Conservation (phyloP, 129 eudicot species). For the Tagetes erecta region DNA sequence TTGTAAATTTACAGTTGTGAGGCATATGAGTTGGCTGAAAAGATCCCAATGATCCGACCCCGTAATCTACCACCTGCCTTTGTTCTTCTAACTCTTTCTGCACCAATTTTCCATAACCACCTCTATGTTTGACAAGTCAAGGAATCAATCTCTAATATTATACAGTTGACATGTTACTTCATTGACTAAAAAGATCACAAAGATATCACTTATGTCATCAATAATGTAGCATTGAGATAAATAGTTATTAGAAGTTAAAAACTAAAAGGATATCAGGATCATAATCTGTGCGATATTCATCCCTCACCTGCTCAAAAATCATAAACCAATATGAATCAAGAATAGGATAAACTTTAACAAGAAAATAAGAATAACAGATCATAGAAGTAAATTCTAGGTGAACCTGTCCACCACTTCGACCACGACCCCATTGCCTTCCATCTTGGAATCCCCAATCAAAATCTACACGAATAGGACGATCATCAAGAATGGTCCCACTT, state of each 20-base stretch:
- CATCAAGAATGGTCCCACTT: constrained; percentile 98
- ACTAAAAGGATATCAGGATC: constrained; percentile 98
- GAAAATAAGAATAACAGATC: neutral
- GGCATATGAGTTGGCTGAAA: constrained; percentile 69
- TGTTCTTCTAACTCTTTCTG: constrained; percentile 90
- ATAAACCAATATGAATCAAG: neutral
- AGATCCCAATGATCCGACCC: constrained; percentile 78
- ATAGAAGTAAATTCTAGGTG: constrained; percentile 16
- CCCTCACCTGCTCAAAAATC: constrained; percentile 70
- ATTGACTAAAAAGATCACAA: neutral
- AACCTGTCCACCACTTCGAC: constrained; percentile 99
- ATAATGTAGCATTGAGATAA: neutral
- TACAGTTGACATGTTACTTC: neutral
- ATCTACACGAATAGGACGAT: constrained; percentile 97
- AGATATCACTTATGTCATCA: constrained; percentile 4
- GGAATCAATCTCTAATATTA: constrained; percentile 6
- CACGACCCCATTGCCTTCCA: constrained; percentile 99
- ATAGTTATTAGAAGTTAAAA: neutral
- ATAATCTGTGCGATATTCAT: constrained; percentile 96
- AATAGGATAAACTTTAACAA: neutral
- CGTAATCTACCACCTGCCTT: constrained; percentile 92
- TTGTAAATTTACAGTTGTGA: constrained; percentile 64
- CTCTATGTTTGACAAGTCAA: constrained; percentile 77
- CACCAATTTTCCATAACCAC: constrained; percentile 94
- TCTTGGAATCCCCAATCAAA: constrained; percentile 99